A percentile compares a stretch with the other conserved stretches of the same genome.
Evolutionary conservation across 1,284 basidiomycete genomes (phyloP).

Genomic region (Heterobasidion parviporum): DNA sequence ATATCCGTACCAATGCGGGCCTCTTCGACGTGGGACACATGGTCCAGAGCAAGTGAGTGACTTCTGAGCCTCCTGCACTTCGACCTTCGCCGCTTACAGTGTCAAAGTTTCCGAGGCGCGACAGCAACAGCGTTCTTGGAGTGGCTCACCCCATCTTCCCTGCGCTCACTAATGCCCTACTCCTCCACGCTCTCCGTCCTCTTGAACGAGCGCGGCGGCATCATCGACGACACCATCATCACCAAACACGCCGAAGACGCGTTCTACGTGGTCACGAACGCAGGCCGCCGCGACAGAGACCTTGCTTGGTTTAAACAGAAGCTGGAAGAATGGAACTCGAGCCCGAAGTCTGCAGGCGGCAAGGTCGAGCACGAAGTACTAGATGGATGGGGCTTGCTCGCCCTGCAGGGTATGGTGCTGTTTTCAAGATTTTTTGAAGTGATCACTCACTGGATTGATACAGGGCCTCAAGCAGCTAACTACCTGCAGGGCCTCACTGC

Average conservation of each 20-base stretch:
- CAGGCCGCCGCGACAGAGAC: constrained; percentile 79
- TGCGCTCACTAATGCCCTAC: constrained; percentile 61
- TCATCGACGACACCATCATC: constrained; percentile 90
- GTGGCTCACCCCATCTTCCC: constrained; percentile 78
- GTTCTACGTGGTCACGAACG: constrained; percentile 97
- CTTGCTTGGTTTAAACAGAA: constrained; percentile 69
- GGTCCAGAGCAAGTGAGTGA: constrained; percentile 73
- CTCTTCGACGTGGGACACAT: constrained; percentile 99
- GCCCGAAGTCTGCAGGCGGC: constrained; percentile 37
- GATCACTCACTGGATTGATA: not conserved
- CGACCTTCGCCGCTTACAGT: not conserved
- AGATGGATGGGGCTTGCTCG: constrained; percentile 84
- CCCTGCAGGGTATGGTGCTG: constrained; percentile 66
- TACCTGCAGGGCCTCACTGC: constrained; percentile 72
- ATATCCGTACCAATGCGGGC: constrained; percentile 79
- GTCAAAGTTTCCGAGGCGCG: constrained; percentile 61
- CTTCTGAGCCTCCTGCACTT: constrained; percentile 2
- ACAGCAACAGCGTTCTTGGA: constrained; percentile 75
- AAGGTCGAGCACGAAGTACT: constrained; percentile 77
- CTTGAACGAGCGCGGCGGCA: constrained; percentile 85
- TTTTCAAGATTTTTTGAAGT: not conserved
- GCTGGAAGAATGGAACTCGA: constrained; percentile 70
- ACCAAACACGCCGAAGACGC: constrained; percentile 75
- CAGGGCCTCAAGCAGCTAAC: constrained; percentile 77
- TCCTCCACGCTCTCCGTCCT: constrained; percentile 82